Percentiles rank a stretch among this genome's conserved stretches.
These are phyloP conservation scores for Candida yuanshanica DNA, from an alignment of 805 yeast species.

Conservation along the genomic window DNA sequence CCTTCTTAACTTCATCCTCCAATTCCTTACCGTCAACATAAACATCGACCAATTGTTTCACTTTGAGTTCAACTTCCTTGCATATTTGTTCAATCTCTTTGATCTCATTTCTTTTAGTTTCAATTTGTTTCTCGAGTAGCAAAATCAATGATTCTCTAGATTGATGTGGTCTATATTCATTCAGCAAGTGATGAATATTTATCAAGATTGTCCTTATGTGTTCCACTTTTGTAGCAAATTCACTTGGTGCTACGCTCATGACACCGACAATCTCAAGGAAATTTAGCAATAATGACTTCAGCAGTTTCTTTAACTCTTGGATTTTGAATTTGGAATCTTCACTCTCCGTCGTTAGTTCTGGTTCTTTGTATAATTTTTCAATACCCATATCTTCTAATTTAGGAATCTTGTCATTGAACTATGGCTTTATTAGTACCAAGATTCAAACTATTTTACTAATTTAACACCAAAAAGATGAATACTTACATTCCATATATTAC, in stretches of 20 bases:
- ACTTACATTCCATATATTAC: slow-evolving; percentile 73
- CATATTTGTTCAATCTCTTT: slow-evolving; percentile 34
- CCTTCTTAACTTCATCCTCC: not conserved
- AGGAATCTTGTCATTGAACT: slow-evolving; percentile 61
- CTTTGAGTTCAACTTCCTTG: slow-evolving; percentile 33
- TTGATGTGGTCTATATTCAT: slow-evolving; percentile 93
- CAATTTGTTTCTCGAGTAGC: slow-evolving; percentile 66
- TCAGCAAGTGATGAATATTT: slow-evolving; percentile 86
- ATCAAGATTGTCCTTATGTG: slow-evolving; percentile 74
- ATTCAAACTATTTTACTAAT: no score
- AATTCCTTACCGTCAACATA: slow-evolving; percentile 17
- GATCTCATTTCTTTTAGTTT: slow-evolving; percentile 52
- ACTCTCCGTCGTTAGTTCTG: slow-evolving; percentile 19
- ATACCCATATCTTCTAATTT: slow-evolving; percentile 73
- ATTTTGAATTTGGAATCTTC: slow-evolving; percentile 46
- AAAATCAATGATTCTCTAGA: slow-evolving; percentile 83
- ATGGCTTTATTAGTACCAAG: not conserved
- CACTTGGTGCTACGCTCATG: slow-evolving; percentile 65
- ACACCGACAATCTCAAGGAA: slow-evolving; percentile 80
- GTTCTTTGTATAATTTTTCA: slow-evolving; percentile 54
- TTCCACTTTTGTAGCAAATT: slow-evolving; percentile 60
- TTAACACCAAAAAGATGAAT: not conserved
- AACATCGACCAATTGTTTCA: slow-evolving; percentile 28
- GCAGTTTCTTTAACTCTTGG: slow-evolving; percentile 69
- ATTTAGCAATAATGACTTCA: slow-evolving; percentile 72